Evolutionary conservation across 2,329 filamentous ascomycete genomes (phyloP), one percentile per base, ranked within the genome.

Genomic region (Fusarium xylarioides): DNA sequence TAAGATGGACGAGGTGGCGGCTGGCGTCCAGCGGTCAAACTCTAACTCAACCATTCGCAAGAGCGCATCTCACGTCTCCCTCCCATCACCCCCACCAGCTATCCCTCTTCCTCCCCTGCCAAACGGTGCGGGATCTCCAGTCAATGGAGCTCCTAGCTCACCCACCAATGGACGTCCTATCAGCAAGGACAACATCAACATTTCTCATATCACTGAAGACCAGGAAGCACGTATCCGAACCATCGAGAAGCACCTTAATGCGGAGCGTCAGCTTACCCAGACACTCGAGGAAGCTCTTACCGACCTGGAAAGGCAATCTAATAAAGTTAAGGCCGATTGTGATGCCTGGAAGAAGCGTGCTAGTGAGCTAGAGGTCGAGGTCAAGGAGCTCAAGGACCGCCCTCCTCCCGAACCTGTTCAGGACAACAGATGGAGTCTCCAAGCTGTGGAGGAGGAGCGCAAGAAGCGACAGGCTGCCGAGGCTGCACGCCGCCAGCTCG

Each of bases 61-160:
- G 87, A 96, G 92, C 78, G 87, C 90, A 30, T 96, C 94, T 1
- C 92, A 95, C 52, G 89, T 90, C 18, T 96, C 95, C 7, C 86
- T 98, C 16, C 96, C 96, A 5, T 98, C 96, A 3, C 96, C 96
- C 34, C 96, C 96, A 10, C 96, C 96, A 0, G 95, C 94, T 1
- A 97, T 98, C 76, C 96, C 96, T n/a, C 89, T 99, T 38, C 96
- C 96, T 5, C 96, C 96, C 43, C 87, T 99, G 23, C 96, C 96
- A 7, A 88, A 85, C 68, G 87, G 85, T 66, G 86, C 87, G 18
- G 82, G 85, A 47, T 82, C 85, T 18, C 85, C 88, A 59, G 87
- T 85, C 74, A 81, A 76, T 61, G 82, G 81, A 42, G 66, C 71
- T 8, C 81, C 82, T 42, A 86, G 86, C 72, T 87, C 82, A 72